These are phyloP conservation scores for Gossypium lobatum DNA, from an alignment of 441 rosid genomes.

Conservation along the genomic window DNA sequence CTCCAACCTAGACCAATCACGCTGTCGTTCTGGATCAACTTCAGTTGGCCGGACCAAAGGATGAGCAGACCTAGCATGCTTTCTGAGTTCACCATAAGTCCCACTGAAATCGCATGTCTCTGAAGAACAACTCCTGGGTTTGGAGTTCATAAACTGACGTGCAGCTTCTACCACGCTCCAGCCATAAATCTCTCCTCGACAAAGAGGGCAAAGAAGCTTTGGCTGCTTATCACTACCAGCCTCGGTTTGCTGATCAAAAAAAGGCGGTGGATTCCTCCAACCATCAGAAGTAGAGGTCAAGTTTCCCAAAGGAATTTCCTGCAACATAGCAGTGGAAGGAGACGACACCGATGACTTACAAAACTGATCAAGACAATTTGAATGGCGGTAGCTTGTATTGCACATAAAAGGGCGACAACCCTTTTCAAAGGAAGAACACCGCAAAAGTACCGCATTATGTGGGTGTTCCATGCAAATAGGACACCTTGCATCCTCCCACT, in stretches of 20 bases:
- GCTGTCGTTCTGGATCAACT: conserved; percentile 27
- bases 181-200: conserved; percentile 30
- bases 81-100: conserved; percentile 30
- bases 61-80: conserved; percentile 35
- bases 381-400: conserved; percentile 55
- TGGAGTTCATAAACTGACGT: conserved; percentile 36
- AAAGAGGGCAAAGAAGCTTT: conserved; percentile 33
- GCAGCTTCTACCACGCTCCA: conserved; percentile 33
- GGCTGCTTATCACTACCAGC: conserved; percentile 10
- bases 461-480: conserved; percentile 71
- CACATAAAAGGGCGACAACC: conserved; percentile 68
- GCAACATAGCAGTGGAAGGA: conserved; percentile 12
- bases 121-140: conserved; percentile 30
- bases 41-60: conserved; percentile 28
- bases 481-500: conserved; percentile 59
- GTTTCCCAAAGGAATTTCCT: conserved; percentile 17
- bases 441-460: conserved; percentile 55
- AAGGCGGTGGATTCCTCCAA: conserved; percentile 9
- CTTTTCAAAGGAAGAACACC: conserved; percentile 42
- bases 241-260: conserved; percentile 9
- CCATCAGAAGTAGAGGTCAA: not conserved
- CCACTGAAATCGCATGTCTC: conserved; percentile 30
- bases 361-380: conserved; percentile 52
- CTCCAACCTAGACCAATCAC: conserved; percentile 26
- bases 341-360: conserved; percentile 24